These are phyloP conservation scores for Angomonas ambiguus DNA, from an alignment of 208 protist species.

Conservation along the genomic window DNA sequence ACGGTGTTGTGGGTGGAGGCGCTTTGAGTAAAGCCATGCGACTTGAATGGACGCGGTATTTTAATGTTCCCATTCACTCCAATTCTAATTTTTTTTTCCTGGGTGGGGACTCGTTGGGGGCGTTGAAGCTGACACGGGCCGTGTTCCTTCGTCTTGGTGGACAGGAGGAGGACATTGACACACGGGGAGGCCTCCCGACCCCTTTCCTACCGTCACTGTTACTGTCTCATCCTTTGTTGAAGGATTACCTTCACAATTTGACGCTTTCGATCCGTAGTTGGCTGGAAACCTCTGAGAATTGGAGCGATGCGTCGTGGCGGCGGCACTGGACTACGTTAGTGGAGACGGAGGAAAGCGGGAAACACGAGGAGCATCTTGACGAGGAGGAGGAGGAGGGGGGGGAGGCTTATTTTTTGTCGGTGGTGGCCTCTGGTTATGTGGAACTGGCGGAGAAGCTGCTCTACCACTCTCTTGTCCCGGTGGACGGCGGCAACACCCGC, in stretches of 20 bases:
- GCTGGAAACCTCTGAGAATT: background rate
- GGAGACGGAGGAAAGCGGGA: background rate
- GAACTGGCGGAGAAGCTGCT: constrained; percentile 28
- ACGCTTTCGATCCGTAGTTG: background rate
- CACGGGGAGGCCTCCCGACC: constrained; percentile 32
- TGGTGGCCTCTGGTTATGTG: constrained; percentile 23
- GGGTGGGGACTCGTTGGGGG: constrained; percentile 62
- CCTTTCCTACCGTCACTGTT: constrained; percentile 45
- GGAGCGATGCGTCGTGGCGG: background rate
- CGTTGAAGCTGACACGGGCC: constrained; percentile 43
- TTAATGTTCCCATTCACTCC: constrained; percentile 22
- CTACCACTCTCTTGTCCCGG: constrained; percentile 17
- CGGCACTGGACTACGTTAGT: background rate
- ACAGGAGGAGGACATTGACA: constrained; percentile 38
- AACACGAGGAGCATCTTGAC: background rate
- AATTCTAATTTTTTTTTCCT: constrained; percentile 48
- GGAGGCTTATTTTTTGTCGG: constrained; percentile 17
- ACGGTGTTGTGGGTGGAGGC: background rate
- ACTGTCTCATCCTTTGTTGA: constrained; percentile 32
- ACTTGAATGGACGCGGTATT: constrained; percentile 20
- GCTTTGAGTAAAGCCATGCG: constrained; percentile 14
- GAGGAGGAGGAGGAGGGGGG: background rate
- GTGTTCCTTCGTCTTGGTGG: constrained; percentile 37
- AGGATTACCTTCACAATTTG: constrained; percentile 34
- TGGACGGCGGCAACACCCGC: constrained; percentile 37